Evolutionary conservation across 2,329 filamentous ascomycete species (phyloP), one percentile per base, ranked within the genome.

Genomic region (Alternaria brassicae): DNA sequence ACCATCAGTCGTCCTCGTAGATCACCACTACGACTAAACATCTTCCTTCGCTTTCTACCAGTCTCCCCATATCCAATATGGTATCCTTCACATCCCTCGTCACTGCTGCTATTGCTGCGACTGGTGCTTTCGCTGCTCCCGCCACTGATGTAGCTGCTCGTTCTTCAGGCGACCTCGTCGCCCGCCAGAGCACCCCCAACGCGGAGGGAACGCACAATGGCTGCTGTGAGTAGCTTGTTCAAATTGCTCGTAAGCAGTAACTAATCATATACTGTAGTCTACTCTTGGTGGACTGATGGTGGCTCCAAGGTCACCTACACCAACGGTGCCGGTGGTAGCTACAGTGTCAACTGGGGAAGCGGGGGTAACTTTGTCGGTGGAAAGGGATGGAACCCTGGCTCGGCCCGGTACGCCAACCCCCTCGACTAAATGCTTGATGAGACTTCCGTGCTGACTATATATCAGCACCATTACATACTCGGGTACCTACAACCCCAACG

Each of bases 221-320:
- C 54, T 88, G 81, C 78, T 88, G 83, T 60, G 47, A 36, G 57
- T 60, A n/a, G n/a, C n/a, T n/a, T n/a, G n/a, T n/a, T n/a, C n/a
- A n/a, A n/a, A n/a, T n/a, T n/a, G n/a, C n/a, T n/a, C n/a, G 15
- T 34, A 5, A 39, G 27, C 32, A 37, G 44, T 30, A n/a, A 10
- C 23, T 52, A 17, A 41, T 10, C 10, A 39, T 30, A 8, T 2
- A 34, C 7, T 15, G 9, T 48, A 60, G 57, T 58, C 79, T 88
- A 85, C 75, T 85, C 83, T 8, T 87, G 81, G 79, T 88, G 84
- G 84, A 85, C 82, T 55, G 85, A 88, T 59, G 82, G 82, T 28
- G 78, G 74, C n/a, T 80, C 77, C 36, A 70, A 76, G 40, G 82
- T 84, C 7, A 82, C 78, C 37, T 88, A 88, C 78, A 85, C 81